Conservation (phyloP, 257 asterid species). For the Ligustrum vulgare region DNA sequence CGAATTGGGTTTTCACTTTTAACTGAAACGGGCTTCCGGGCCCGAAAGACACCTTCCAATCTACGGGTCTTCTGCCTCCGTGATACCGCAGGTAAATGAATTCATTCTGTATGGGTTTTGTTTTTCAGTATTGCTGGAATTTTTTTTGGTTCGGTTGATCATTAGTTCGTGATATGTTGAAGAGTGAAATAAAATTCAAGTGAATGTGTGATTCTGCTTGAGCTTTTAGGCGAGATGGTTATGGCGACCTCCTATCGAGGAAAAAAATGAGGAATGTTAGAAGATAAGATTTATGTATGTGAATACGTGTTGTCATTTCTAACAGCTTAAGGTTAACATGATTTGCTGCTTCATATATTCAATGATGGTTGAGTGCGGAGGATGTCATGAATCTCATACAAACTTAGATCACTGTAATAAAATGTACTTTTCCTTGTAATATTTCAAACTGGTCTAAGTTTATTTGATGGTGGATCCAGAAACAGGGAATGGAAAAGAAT, state of each 20-base stretch:
- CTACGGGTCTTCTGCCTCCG: slow-evolving; percentile 42
- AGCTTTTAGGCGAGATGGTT: background rate
- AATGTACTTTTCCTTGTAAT: background rate
- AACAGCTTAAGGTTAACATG: background rate
- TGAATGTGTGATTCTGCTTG: no score
- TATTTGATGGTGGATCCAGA: background rate
- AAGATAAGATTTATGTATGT: no score
- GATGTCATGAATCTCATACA: background rate
- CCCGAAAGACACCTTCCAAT: slow-evolving; percentile 33
- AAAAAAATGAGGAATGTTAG: background rate
- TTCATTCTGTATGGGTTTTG: background rate
- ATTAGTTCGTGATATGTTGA: background rate
- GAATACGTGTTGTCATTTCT: background rate
- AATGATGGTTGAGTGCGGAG: background rate
- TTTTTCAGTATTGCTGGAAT: background rate
- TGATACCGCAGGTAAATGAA: slow-evolving; percentile 43
- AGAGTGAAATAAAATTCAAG: background rate
- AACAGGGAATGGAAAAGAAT: no score
- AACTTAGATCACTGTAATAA: background rate
- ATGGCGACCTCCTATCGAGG: background rate
- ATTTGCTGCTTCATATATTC: background rate
- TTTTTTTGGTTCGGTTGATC: no score
- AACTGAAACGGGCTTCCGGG: slow-evolving; percentile 29
- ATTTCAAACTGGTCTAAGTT: background rate
- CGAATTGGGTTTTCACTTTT: slow-evolving; percentile 36